A percentile compares a stretch with the other conserved stretches of the same genome.
phyloP scores from a whole-genome alignment of 805 yeast genomes.

The Kodamaea jinghongensis region DNA sequence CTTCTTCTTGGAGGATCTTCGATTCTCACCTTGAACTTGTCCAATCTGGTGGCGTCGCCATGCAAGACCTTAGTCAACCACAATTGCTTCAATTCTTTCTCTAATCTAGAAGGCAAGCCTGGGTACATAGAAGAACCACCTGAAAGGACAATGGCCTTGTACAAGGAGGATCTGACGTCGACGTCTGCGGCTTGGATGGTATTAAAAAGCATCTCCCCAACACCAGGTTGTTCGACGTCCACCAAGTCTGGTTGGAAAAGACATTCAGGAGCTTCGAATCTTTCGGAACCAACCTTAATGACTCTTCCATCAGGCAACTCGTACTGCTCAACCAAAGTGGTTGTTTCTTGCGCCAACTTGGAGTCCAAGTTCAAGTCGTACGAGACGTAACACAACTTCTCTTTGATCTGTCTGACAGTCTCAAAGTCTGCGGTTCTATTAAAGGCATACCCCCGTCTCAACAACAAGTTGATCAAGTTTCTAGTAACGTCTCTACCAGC shows the following conservation, averaged over 20 bases:
- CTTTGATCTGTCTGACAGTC: slow-evolving; percentile 96
- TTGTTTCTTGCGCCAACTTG: slow-evolving; percentile 88
- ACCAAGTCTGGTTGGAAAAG: slow-evolving; percentile 93
- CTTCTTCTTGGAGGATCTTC: slow-evolving; percentile 99
- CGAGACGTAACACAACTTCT: slow-evolving; percentile 91
- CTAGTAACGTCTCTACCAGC: slow-evolving; percentile 99
- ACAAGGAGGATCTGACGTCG: slow-evolving; percentile 84
- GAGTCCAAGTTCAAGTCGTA: slow-evolving; percentile 90
- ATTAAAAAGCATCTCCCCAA: slow-evolving; percentile 85
- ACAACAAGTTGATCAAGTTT: slow-evolving; percentile 81
- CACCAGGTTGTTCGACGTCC: slow-evolving; percentile 95
- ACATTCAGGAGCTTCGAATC: slow-evolving; percentile 97
- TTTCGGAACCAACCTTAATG: slow-evolving; percentile 90
- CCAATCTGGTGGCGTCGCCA: slow-evolving; percentile 82
- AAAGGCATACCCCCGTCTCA: slow-evolving; percentile 96
- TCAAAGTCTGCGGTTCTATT: slow-evolving; percentile 98
- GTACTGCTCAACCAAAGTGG: slow-evolving; percentile 84
- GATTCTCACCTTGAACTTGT: slow-evolving; percentile 90
- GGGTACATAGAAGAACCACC: slow-evolving; percentile 99
- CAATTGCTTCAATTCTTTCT: slow-evolving; percentile 92
- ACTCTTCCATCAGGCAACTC: slow-evolving; percentile 97
- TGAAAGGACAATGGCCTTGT: slow-evolving; percentile 87
- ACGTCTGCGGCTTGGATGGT: slow-evolving; percentile 94
- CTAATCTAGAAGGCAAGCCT: slow-evolving; percentile 92
- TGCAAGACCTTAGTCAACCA: slow-evolving; percentile 89